Evolutionary conservation across 768 basidiomycete genomes (phyloP), one percentile per base, ranked within the genome.

Genomic region (Leccinum aurantiacum): DNA sequence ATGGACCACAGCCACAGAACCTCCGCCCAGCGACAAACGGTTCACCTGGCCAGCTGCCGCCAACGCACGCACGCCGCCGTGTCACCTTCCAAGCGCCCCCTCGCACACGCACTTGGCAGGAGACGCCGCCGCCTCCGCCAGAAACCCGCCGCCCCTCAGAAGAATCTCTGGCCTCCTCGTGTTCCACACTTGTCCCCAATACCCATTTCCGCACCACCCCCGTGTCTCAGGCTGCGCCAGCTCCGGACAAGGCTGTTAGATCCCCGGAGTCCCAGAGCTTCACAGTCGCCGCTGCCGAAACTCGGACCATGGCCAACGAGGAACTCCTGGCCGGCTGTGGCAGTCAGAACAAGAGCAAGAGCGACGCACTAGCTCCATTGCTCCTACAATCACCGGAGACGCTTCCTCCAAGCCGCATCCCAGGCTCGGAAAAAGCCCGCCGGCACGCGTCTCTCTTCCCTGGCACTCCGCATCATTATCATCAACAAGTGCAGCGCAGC

Each of bases 171-270:
- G 29, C 57, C 11, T 67, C 66, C 4, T 50, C 37, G 6, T 65
- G 54, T 19, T 67, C 67, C 10, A 67, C 67, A 14, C 60, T 68
- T 41, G 53, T 68, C n/a, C 5, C 53, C 1, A 50, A 47, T 6
- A 19, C 44, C 11, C 11, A 6, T 46, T 19, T 46, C 44, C 19
- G 11, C 1, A 19, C 44, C 2, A 19, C 6, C 19, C 44, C 44
- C 1, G 44, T 1, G 19, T 19, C n/a, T 46, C 44, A 46, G 10
- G 19, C n/a, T 46, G 2, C 19, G 19, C 44, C 44, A 46, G 11
- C 5, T 11, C 19, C 19, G 19, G 11, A 11, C 11, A 46, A 5
- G 11, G 44, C 11, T 13, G 44, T 19, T 46, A 11, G 19, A 19
- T 46, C 10, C 11, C n/a, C 5, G 44, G 44, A 44, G n/a, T n/a